A percentile compares a stretch with the other conserved stretches of the same genome.
Conservation (phyloP, 768 basidiomycete species). For the Cytidiella melzeri region DNA sequence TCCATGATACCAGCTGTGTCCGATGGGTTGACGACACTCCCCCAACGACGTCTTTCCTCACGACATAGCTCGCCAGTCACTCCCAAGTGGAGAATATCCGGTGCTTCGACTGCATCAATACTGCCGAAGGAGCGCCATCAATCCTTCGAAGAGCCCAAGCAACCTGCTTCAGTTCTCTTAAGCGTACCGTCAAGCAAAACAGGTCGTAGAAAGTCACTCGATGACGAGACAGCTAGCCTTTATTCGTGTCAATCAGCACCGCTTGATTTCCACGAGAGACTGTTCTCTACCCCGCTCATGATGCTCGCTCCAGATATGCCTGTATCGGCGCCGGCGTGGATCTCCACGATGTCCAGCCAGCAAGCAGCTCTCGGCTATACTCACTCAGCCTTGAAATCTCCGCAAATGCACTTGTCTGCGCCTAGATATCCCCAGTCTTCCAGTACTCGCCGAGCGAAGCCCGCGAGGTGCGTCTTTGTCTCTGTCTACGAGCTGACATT, state of each 20-base stretch:
- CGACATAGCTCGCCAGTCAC: neutral
- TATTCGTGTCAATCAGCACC: slow-evolving; percentile 34
- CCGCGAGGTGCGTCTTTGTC: neutral
- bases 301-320: slow-evolving; percentile 17
- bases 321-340: slow-evolving; percentile 15
- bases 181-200: neutral
- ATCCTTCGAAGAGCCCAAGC: too few species aligned
- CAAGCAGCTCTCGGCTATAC: neutral
- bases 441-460: neutral
- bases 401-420: too few species aligned
- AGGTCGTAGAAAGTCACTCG: slow-evolving; percentile 14
- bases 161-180: too few species aligned
- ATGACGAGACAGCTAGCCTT: slow-evolving; percentile 25
- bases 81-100: neutral
- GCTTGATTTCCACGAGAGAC: slow-evolving; percentile 17
- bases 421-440: neutral
- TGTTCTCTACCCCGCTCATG: slow-evolving; percentile 16
- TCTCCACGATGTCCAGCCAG: neutral
- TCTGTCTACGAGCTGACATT: neutral
- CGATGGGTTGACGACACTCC: neutral
- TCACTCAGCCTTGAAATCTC: too few species aligned
- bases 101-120: neutral
- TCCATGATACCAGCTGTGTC: slow-evolving; percentile 9
- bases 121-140: too few species aligned
- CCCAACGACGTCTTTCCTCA: neutral